phyloP scores from a whole-genome alignment of 257 asterid species.

The Lithospermum erythrorhizon region DNA sequence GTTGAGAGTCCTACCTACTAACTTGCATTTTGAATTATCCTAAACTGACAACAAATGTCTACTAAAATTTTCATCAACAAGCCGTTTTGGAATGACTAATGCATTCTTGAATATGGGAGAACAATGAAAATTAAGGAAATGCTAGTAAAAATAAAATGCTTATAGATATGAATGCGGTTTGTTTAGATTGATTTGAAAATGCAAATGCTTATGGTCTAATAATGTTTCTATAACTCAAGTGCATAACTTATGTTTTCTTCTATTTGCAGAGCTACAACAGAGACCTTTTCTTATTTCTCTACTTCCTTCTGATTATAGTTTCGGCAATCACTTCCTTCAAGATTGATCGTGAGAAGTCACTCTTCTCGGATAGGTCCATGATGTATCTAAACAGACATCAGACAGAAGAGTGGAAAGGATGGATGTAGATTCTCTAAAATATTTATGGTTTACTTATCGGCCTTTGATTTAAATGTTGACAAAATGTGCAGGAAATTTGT shows the following conservation, averaged over 20 bases:
- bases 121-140: neutral
- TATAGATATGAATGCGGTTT: neutral
- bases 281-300: constrained; percentile 85
- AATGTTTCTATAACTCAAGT: neutral
- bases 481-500: neutral
- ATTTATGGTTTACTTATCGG: constrained; percentile 2
- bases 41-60: too few species aligned
- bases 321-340: constrained; percentile 77
- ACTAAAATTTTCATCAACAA: too few species aligned
- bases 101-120: too few species aligned
- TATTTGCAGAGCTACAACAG: constrained; percentile 63
- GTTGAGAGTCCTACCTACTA: too few species aligned
- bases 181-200: neutral
- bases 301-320: constrained; percentile 80
- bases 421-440: constrained; percentile 72
- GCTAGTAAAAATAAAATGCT: neutral
- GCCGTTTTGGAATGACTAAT: too few species aligned
- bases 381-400: constrained; percentile 91
- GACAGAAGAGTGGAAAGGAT: constrained; percentile 97
- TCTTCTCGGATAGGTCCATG: constrained; percentile 64
- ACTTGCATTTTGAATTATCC: too few species aligned
- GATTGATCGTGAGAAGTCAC: constrained; percentile 78
- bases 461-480: neutral
- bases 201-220: neutral
- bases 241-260: constrained; percentile 12